phyloP scores from a whole-genome alignment of 1,139 yeast genomes.

The Nakaseomyces uthaithaninus region DNA sequence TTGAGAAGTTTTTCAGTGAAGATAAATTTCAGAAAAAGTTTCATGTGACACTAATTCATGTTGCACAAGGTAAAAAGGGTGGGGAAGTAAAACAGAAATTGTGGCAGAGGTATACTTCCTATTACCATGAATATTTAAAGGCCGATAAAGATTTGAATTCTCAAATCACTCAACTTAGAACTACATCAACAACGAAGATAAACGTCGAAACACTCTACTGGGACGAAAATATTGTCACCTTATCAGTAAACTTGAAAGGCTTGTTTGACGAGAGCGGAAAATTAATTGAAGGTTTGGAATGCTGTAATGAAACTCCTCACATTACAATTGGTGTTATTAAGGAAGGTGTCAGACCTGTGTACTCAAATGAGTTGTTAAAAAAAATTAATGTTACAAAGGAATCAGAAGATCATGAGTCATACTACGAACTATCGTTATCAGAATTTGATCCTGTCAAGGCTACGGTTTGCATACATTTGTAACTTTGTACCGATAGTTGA shows the following conservation, averaged over 20 bases:
- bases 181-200: not conserved
- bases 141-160: not conserved
- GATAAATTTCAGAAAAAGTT: constrained; percentile 47
- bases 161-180: not conserved
- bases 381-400: constrained; percentile 8
- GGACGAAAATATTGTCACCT: constrained; percentile 47
- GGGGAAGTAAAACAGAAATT: constrained; percentile 25
- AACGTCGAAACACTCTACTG: constrained; percentile 42
- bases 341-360: constrained; percentile 42
- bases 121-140: constrained; percentile 16
- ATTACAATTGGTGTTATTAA: constrained; percentile 64
- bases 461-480: constrained; percentile 20
- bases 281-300: constrained; percentile 24
- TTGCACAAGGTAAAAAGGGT: constrained; percentile 30
- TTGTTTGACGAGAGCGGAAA: constrained; percentile 27
- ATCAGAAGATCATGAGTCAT: constrained; percentile 12
- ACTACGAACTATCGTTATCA: constrained; percentile 19
- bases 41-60: constrained; percentile 75
- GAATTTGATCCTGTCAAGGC: constrained; percentile 16
- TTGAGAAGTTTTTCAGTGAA: not conserved
- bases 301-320: constrained; percentile 50
- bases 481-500: not conserved
- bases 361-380: constrained; percentile 40
- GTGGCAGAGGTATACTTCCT: constrained; percentile 28
- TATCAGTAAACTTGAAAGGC: constrained; percentile 39